These are phyloP conservation scores for Crucibulum laeve DNA, from an alignment of 768 basidiomycete species.

Conservation along the genomic window DNA sequence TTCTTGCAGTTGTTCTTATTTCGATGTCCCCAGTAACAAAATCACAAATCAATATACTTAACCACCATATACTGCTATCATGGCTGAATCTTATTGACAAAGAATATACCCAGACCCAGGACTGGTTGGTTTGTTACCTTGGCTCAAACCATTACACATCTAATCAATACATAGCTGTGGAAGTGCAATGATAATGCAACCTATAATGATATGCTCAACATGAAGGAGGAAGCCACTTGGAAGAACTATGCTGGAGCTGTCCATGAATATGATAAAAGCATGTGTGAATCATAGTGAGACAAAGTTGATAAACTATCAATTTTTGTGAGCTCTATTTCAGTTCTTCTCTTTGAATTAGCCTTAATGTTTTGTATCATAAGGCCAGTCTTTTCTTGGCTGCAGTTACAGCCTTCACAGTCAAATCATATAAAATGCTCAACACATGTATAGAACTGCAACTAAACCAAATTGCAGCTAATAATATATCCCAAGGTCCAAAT, in stretches of 20 bases:
- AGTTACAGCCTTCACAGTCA: conserved; percentile 1
- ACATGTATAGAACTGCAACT: neutral
- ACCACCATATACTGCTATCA: too few species aligned
- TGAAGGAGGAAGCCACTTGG: too few species aligned
- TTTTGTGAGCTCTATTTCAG: conserved; percentile 4
- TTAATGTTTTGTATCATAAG: neutral
- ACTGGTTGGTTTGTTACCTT: too few species aligned
- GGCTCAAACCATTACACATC: too few species aligned
- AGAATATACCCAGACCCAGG: too few species aligned
- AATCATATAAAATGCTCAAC: conserved; percentile 1
- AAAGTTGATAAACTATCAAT: conserved; percentile 5
- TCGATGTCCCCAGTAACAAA: too few species aligned
- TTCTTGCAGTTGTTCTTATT: too few species aligned
- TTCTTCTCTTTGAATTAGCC: neutral
- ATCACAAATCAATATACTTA: too few species aligned
- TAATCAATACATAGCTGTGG: too few species aligned
- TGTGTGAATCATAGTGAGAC: conserved; percentile 5
- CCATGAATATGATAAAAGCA: conserved; percentile 3
- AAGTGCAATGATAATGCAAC: too few species aligned
- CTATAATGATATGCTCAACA: too few species aligned
- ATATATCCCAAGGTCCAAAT: neutral
- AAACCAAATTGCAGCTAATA: neutral
- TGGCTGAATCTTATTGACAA: too few species aligned
- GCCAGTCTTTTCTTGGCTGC: conserved; percentile 3
- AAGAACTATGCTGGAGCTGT: neutral